Evolutionary conservation across 2,329 filamentous ascomycete species (phyloP), one percentile per base, ranked within the genome.

Genomic region (Colletotrichum limetticola): DNA sequence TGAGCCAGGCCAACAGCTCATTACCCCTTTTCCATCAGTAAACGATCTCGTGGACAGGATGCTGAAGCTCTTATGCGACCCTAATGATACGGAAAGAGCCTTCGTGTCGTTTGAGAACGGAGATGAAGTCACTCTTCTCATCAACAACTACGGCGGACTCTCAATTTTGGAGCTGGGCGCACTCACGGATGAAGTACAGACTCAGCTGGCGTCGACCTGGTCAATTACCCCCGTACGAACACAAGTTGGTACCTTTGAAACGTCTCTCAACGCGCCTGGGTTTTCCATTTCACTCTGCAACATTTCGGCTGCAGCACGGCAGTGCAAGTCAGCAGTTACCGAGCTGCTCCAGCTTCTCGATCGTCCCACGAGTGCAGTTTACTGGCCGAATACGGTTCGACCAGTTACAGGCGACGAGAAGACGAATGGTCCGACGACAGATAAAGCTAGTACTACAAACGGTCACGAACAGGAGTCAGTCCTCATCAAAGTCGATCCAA

Each of bases 131-230:
- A 84, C 89, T 0, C 78, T 91, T n/a, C 75, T 90, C 30, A 80
- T 91, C 57, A 90, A 90, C 78, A 91, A 90, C 75, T 85, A 90
- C 7, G 89, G 89, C 28, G 88, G 88, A 4, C 83, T 90, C 9
- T 88, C 85, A 70, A 83, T 85, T 9, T 80, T 91, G 14, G 89
- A 91, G 75, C 78, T 90, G 62, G 85, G 87, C 49, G 88, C 87
- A 2, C 86, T 91, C 56, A 87, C 86, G 2, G 84, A 85, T 26
- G 88, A 90, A 76, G 85, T 88, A 1, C 80, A 87, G 1, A 78
- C 80, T 56, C 87, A 89, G 75, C 77, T 89, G 35, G 79, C 85
- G 61, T 78, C 78, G 5, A 85, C 85, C 68, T 89, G 86, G 85
- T 82, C 83, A 4, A 87, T 89, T 62, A 80, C 79, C 7, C 87